Evolutionary conservation across 148 eudicot species (phyloP), one percentile per base, ranked within the genome.

Genomic region (Vaccinium macrocarpon): DNA sequence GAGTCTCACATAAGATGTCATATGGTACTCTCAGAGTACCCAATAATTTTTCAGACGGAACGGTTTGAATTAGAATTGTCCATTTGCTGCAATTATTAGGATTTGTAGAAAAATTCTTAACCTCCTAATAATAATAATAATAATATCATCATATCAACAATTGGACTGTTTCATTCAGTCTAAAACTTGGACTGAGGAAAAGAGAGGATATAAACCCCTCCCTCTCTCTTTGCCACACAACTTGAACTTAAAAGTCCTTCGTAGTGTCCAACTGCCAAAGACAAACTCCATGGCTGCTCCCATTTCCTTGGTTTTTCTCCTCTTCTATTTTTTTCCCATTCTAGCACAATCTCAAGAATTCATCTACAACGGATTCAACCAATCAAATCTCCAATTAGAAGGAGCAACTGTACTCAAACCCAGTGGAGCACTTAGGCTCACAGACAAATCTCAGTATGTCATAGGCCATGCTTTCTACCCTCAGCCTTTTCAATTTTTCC

Each of bases 371-470:
- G 87, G 84, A 8, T 87, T 85, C 87, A 87, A 73, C 29, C 15
- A 46, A 42, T 27, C 87, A 52, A 80, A 79, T 46, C 57, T 85
- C n/a, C 2, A 0, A 23, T 12, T 9, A 0, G 53, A 9, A 0
- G 70, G 81, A 51, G 35, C 71, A 2, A 79, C 85, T 0, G 13
- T 71, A 3, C 7, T 82, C 83, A 72, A 82, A 62, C 70, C 83
- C n/a, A 56, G 68, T 57, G 85, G 85, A 57, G 89, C 89, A 19
- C 85, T 87, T 21, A 38, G 66, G 78, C 89, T 87, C 50, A 87
- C 89, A 0, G 38, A 85, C 83, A 61, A 14, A 35, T 21, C 87
- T 14, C 50, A 38, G 0, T 0, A 14, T 1, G 71, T 68, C 13
- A 88, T 64, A 8, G 89, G 89, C 84, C 81, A 51, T 23, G 87